Conservation (phyloP, 441 rosid species). For the Erysimum pusillum region DNA sequence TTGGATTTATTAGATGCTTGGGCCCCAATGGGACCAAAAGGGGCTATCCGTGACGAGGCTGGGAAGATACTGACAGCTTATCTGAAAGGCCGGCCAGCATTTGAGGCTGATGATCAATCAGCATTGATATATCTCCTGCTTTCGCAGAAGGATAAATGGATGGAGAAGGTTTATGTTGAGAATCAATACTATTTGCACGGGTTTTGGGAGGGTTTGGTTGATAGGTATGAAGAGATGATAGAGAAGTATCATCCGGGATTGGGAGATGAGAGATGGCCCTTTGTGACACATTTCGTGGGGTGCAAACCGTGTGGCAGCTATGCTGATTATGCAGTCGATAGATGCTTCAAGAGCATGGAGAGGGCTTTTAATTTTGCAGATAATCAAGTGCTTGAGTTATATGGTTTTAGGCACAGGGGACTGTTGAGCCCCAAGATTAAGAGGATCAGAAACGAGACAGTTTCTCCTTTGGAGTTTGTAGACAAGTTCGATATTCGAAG, state of each 20-base stretch:
- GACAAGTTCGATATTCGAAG: conserved; percentile 84
- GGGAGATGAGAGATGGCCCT: conserved; percentile 99
- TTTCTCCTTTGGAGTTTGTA: conserved; percentile 73
- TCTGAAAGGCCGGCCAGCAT: conserved; percentile 87
- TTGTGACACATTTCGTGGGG: conserved; percentile 96
- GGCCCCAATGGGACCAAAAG: conserved; percentile 99
- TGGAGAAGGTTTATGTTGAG: conserved; percentile 88
- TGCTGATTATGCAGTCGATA: conserved; percentile 92
- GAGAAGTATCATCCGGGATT: conserved; percentile 95
- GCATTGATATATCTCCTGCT: conserved; percentile 85
- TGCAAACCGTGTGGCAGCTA: conserved; percentile 98
- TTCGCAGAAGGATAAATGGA: conserved; percentile 83
- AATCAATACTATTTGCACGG: conserved; percentile 93
- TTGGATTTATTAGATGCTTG: conserved; percentile 92
- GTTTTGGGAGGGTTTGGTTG: conserved; percentile 96
- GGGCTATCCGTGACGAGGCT: conserved; percentile 79
- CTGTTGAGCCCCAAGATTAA: conserved; percentile 86
- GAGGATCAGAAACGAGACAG: conserved; percentile 88
- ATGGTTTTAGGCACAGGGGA: conserved; percentile 88
- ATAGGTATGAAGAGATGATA: conserved; percentile 91
- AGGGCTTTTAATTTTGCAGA: conserved; percentile 97
- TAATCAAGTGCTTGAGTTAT: conserved; percentile 88
- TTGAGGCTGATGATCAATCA: conserved; percentile 97
- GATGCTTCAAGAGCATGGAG: conserved; percentile 91
- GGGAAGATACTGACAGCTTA: conserved; percentile 87